Evolutionary conservation across 306 rosid species (phyloP).

Genomic region (Prinsepia uniflora): DNA sequence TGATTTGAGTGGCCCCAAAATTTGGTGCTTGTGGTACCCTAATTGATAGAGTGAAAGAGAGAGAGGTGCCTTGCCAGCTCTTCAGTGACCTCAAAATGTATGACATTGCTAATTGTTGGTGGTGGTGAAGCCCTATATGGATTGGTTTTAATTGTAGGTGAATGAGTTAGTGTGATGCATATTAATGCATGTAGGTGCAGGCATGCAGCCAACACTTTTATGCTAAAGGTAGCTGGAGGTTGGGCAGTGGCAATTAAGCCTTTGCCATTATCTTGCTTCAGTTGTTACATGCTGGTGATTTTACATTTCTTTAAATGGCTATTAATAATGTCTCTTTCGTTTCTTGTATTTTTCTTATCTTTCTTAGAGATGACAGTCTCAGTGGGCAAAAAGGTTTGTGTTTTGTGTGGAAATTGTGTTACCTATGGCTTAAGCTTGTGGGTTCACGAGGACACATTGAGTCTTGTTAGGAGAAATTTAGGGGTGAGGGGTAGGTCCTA

Average conservation of each 20-base stretch:
- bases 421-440: conserved; percentile 3
- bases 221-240: conserved; percentile 50
- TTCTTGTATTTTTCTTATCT: conserved; percentile 4
- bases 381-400: neutral
- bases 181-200: conserved; percentile 67
- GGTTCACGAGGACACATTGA: neutral
- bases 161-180: conserved; percentile 47
- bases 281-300: conserved; percentile 18
- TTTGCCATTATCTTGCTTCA: conserved; percentile 31
- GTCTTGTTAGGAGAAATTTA: neutral
- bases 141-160: conserved; percentile 45
- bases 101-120: conserved; percentile 33
- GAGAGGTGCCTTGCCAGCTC: conserved; percentile 31
- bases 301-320: conserved; percentile 23
- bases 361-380: neutral
- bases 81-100: conserved; percentile 22
- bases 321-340: conserved; percentile 16
- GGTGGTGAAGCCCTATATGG: conserved; percentile 26
- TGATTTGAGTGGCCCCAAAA: conserved; percentile 38
- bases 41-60: conserved; percentile 23
- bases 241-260: conserved; percentile 60
- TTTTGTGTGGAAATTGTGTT: neutral
- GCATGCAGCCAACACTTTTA: conserved; percentile 55
- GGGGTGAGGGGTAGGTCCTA: no score
- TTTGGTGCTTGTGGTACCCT: conserved; percentile 31